These are phyloP conservation scores for Miscanthus sacchariflorus DNA, from an alignment of 202 grass and related monocot genomes.

Conservation along the genomic window DNA sequence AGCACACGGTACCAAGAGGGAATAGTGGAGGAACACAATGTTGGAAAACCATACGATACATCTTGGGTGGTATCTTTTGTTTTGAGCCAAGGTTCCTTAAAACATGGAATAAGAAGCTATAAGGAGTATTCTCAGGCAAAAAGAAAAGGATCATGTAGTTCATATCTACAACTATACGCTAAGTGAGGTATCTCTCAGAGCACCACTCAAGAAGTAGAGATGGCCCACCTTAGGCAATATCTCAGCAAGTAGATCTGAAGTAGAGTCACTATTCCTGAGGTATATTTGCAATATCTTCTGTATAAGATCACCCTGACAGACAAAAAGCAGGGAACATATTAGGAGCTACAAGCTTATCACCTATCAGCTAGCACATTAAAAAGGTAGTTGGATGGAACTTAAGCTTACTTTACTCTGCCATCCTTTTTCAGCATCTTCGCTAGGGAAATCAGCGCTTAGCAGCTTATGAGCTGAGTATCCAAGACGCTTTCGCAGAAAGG, in stretches of 20 bases:
- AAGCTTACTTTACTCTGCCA: conserved; percentile 73
- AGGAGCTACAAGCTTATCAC: conserved; percentile 33
- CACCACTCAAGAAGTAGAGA: conserved; percentile 42
- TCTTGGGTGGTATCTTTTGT: conserved; percentile 62
- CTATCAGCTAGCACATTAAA: background rate
- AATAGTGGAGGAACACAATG: conserved; percentile 71
- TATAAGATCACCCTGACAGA: conserved; percentile 74
- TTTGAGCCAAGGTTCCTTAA: conserved; percentile 61
- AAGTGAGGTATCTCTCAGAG: conserved; percentile 38
- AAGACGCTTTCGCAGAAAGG: conserved; percentile 74
- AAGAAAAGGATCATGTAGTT: conserved; percentile 7
- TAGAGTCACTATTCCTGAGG: conserved; percentile 79
- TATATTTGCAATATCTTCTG: conserved; percentile 89
- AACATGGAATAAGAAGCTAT: conserved; percentile 46
- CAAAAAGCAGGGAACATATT: conserved; percentile 34
- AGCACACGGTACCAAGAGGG: conserved; percentile 81
- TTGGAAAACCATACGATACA: conserved; percentile 50
- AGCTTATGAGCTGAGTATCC: conserved; percentile 71
- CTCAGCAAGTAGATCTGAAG: conserved; percentile 69
- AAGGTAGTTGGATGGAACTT: conserved; percentile 25
- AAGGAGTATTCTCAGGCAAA: conserved; percentile 34
- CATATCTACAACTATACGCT: background rate
- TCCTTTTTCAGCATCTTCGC: conserved; percentile 63
- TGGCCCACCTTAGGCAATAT: conserved; percentile 58
- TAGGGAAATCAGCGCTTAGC: conserved; percentile 68